These are phyloP conservation scores for Cercophora scortea DNA, from an alignment of 495 filamentous ascomycete genomes.

Conservation along the genomic window DNA sequence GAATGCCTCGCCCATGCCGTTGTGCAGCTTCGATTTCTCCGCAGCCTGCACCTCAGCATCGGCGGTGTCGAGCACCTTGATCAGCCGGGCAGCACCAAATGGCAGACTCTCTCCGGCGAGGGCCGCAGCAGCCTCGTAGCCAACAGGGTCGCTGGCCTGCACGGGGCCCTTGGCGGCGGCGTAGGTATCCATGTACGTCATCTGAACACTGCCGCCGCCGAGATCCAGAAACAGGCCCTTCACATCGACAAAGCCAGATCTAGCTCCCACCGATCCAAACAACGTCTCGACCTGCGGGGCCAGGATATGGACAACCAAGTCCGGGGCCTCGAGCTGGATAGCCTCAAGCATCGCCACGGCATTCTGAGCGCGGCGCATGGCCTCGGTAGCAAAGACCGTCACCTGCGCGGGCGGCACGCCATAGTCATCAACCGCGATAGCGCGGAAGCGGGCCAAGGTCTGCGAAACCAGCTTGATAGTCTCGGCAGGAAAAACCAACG, in stretches of 20 bases:
- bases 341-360: constrained; percentile 54
- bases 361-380: constrained; percentile 76
- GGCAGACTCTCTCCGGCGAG: constrained; percentile 52
- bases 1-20: constrained; percentile 55
- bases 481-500: constrained; percentile 51
- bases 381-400: constrained; percentile 78
- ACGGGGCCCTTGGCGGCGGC: constrained; percentile 24
- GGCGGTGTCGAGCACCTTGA: constrained; percentile 45
- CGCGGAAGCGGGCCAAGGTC: constrained; percentile 61
- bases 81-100: constrained; percentile 81
- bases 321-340: constrained; percentile 50
- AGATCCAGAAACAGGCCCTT: constrained; percentile 76
- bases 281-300: constrained; percentile 74
- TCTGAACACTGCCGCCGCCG: constrained; percentile 84
- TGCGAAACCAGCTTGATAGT: constrained; percentile 57
- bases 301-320: constrained; percentile 62
- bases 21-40: constrained; percentile 50
- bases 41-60: constrained; percentile 32
- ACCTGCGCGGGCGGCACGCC: constrained; percentile 56
- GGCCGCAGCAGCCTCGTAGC: constrained; percentile 40
- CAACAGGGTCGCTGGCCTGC: constrained; percentile 40
- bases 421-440: constrained; percentile 57
- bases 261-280: constrained; percentile 74
- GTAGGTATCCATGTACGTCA: constrained; percentile 70
- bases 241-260: constrained; percentile 57